Conservation (phyloP, 2,329 filamentous ascomycete species). For the Xylariaceae sp. region DNA sequence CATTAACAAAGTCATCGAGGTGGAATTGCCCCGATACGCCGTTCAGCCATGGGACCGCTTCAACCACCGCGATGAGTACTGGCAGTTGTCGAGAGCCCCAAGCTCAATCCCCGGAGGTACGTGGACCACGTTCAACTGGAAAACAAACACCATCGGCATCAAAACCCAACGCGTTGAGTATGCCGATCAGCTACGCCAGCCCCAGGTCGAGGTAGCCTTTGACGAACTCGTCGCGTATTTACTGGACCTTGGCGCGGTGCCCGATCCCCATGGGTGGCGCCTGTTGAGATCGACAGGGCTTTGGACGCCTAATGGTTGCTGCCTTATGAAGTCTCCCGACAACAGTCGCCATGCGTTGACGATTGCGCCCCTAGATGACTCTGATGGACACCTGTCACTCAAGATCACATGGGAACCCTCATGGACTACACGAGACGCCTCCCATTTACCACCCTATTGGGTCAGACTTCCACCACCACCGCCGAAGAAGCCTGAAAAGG, state of each 20-base stretch:
- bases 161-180: conserved; percentile 65
- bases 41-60: conserved; percentile 60
- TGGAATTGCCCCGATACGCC: conserved; percentile 63
- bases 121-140: conserved; percentile 67
- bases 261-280: conserved; percentile 57
- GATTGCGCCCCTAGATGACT: conserved; percentile 56
- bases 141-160: conserved; percentile 58
- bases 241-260: conserved; percentile 61
- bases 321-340: conserved; percentile 53
- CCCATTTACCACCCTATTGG: conserved; percentile 60
- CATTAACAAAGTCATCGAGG: conserved; percentile 64
- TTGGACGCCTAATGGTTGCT: conserved; percentile 60
- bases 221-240: conserved; percentile 61
- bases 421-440: conserved; percentile 52
- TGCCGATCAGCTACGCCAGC: conserved; percentile 52
- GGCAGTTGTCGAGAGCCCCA: conserved; percentile 50
- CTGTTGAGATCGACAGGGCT: conserved; percentile 55
- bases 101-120: conserved; percentile 57
- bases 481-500: background rate
- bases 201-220: conserved; percentile 53
- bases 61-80: conserved; percentile 54
- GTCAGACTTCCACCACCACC: conserved; percentile 43
- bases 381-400: conserved; percentile 58
- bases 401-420: conserved; percentile 53
- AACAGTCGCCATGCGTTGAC: conserved; percentile 48